These are phyloP conservation scores for Ophiostoma sp. DNA, from an alignment of 2,329 filamentous ascomycete species.

Conservation along the genomic window DNA sequence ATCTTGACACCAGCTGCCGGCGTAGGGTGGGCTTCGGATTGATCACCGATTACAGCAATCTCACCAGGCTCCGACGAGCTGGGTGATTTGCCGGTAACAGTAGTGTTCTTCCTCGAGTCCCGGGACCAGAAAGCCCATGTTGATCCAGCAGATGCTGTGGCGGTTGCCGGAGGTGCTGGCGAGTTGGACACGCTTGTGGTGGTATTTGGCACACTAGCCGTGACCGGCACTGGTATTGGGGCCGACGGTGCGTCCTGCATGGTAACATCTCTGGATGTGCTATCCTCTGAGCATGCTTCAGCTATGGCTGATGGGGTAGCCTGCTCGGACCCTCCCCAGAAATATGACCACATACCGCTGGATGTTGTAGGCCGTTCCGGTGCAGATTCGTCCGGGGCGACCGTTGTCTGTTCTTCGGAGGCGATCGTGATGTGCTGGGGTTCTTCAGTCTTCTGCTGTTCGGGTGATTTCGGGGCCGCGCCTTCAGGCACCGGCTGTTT, in stretches of 20 bases:
- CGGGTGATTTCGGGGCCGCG: slow-evolving; percentile 18
- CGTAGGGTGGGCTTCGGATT: slow-evolving; percentile 51
- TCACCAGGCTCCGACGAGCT: slow-evolving; percentile 40
- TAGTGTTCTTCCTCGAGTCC: slow-evolving; percentile 39
- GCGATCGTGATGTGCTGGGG: neutral
- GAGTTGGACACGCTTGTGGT: slow-evolving; percentile 20
- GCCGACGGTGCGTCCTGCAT: slow-evolving; percentile 33
- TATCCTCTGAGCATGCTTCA: neutral
- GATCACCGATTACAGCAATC: slow-evolving; percentile 53
- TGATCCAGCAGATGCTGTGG: slow-evolving; percentile 47
- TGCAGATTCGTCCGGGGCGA: slow-evolving; percentile 12
- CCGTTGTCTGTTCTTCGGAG: neutral
- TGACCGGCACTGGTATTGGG: slow-evolving; percentile 21
- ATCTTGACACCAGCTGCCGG: slow-evolving; percentile 43
- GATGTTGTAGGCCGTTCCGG: slow-evolving; percentile 26
- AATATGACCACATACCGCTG: slow-evolving; percentile 27
- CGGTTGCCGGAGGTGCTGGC: slow-evolving; percentile 33
- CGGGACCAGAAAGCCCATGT: slow-evolving; percentile 80
- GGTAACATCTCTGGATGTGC: slow-evolving; percentile 34
- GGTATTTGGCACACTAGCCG: slow-evolving; percentile 25
- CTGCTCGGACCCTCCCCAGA: slow-evolving; percentile 34
- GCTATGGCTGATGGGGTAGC: slow-evolving; percentile 17
- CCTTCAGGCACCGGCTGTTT: neutral
- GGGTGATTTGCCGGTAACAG: slow-evolving; percentile 30
- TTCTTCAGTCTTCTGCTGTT: slow-evolving; percentile 20